Evolutionary conservation across 1,139 yeast genomes (phyloP), one percentile per base, ranked within the genome.

Genomic region (Hemisphaericaspora xylofermentans): DNA sequence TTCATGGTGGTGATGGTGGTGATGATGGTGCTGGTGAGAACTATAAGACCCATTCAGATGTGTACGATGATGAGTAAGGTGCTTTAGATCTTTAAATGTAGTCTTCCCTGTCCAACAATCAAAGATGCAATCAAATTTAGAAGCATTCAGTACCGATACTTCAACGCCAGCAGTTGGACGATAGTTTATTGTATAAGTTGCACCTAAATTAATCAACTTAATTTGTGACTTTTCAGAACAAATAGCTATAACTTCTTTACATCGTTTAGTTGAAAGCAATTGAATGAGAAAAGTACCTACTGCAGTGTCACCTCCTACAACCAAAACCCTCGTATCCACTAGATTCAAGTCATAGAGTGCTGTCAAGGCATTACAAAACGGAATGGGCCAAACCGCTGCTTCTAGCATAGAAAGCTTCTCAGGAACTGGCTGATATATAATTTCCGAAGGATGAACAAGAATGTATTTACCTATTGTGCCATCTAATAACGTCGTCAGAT

Each of bases 241-340:
- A 7, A 64, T 68, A 2, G 70, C 76, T 1, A 76, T 76, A 10
- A 82, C 65, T 40, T 72, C 71, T 29, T 58, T 58, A 3, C 77
- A 73, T 3, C 71, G 63, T 46, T 68, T 74, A 43, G 64, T 58
- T 49, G 76, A 80, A 18, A 82, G 74, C 17, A 85, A 52, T 55
- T 83, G 88, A 24, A 80, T 67, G 2, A 76, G 72, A 61, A 68
- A 74, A 45, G 78, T 60, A 2, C 93, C 95, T 5, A 84, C 85
- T n/a, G 83, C 68, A 1, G 94, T 78, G 4, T 86, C 79, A 12
- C 85, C 93, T 34, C 95, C 95, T 44, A 84, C 68, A 31, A 87
- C 68, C 38, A 85, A 64, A 1, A 85, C 74, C 45, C 64, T 64
- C 18, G 43, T 45, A 33, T 43, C 37, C 14, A 42, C 36, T 8